Percentiles rank a stretch among this genome's conserved stretches.
phyloP scores from a whole-genome alignment of 345 rosid species.

The Laguncularia racemosa region DNA sequence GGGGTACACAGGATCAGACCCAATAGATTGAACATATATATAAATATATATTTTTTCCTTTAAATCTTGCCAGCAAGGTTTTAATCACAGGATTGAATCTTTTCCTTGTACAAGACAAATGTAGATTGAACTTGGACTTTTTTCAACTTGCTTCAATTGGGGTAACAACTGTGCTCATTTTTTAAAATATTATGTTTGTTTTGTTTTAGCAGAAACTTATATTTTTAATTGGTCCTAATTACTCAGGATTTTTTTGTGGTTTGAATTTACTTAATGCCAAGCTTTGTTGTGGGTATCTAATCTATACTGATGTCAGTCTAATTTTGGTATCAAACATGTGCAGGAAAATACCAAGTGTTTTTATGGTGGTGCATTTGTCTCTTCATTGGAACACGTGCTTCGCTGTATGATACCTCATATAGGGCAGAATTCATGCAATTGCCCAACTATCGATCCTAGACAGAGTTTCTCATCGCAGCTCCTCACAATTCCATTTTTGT shows the following conservation, averaged over 20 bases:
- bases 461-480: constrained; percentile 82
- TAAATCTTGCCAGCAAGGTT: too few species aligned
- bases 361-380: constrained; percentile 19
- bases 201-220: too few species aligned
- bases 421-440: constrained; percentile 57
- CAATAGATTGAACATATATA: too few species aligned
- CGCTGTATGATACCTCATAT: constrained; percentile 49
- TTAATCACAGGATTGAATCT: too few species aligned
- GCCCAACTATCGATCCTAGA: constrained; percentile 54
- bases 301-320: not conserved
- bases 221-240: too few species aligned
- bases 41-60: too few species aligned
- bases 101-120: too few species aligned
- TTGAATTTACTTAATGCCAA: not conserved
- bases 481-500: constrained; percentile 79
- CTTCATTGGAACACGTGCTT: constrained; percentile 62
- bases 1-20: too few species aligned
- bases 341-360: constrained; percentile 49
- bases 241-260: not conserved
- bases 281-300: not conserved
- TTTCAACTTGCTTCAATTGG: too few species aligned
- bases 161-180: not conserved
- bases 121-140: too few species aligned
- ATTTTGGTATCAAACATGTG: constrained; percentile 2
- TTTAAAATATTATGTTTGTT: not conserved